A percentile compares a stretch with the other conserved stretches of the same genome.
phyloP scores from a whole-genome alignment of 2,329 filamentous ascomycete genomes.

The Aspergillus sp. region DNA sequence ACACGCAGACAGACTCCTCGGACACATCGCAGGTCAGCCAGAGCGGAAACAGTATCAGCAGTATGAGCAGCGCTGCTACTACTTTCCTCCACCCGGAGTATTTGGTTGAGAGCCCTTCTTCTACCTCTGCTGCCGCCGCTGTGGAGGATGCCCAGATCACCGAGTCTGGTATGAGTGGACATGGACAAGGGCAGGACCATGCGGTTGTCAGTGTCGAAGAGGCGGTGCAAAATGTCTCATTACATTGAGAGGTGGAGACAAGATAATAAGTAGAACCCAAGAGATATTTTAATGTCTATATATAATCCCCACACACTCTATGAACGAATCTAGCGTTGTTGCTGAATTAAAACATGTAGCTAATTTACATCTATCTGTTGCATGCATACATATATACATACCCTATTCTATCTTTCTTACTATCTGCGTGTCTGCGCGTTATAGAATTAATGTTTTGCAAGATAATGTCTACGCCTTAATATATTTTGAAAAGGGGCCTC shows the following conservation, averaged over 20 bases:
- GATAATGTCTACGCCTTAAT: no score
- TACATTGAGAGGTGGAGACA: slow-evolving; percentile 1
- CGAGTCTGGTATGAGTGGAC: not conserved
- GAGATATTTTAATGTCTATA: not conserved
- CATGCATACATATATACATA: not conserved
- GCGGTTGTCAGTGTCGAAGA: slow-evolving; percentile 32
- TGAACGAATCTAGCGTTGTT: not conserved
- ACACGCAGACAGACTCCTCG: slow-evolving; percentile 25
- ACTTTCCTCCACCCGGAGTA: not conserved
- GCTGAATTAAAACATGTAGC: not conserved
- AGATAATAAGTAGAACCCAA: not conserved
- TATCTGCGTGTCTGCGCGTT: not conserved
- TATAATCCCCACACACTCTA: not conserved
- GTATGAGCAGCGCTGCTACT: not conserved
- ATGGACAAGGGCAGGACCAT: not conserved
- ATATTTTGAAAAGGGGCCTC: no score
- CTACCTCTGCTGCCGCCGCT: not conserved
- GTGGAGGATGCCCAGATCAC: not conserved
- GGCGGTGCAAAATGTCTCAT: slow-evolving; percentile 34
- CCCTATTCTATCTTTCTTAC: not conserved
- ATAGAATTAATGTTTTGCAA: not conserved
- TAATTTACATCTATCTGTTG: not conserved
- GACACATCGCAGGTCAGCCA: slow-evolving; percentile 21
- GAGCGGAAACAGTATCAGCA: not conserved
- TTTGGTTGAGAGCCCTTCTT: not conserved